Evolutionary conservation across 345 rosid species (phyloP), one percentile per base, ranked within the genome.

Genomic region (Garcia nutans): DNA sequence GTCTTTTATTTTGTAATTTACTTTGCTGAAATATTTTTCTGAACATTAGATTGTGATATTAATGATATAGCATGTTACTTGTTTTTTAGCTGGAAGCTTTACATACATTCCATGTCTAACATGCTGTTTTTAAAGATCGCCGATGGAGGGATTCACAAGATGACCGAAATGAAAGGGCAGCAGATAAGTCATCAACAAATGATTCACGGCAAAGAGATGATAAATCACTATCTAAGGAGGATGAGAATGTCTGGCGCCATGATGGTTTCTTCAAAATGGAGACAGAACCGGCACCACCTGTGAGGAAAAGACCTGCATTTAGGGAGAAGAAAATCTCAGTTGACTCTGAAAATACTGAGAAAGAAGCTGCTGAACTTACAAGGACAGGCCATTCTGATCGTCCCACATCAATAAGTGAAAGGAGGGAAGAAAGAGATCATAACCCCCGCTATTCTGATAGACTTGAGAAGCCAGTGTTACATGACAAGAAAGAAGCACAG

Each of bases 261-360:
- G 97, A 96, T 82, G 87, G 79, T 84, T 88, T 83, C 87, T 84
- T 71, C 37, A 88, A 89, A 80, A 73, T 79, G 86, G 93, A 89
- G 73, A 77, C 83, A 60, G 82, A 89, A 68, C 85, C 74, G 37
- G 78, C 85, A 59, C 74, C 83, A 52, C 82, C 79, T 78, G 73
- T 79, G 28, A 85, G 86, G 76, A 96, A 91, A 86, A 87, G 96
- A 74, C 97, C 94, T n/a, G 91, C 99, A 73, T 96, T 93, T 84
- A 86, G 89, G 66, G 98, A 96, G 86, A 88, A 86, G 82, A 96
- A 89, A 85, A 74, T 62, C 9, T 78, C 86, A 4, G 82, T 74
- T 67, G 90, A 83, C 37, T 50, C 86, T 47, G 80, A 79, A 60
- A 84, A 81, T 79, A 54, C 79, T 19, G 83, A 79, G 47, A 84